phyloP scores from a whole-genome alignment of 1,139 yeast genomes.

The Kurtzmaniella quercitrusa region DNA sequence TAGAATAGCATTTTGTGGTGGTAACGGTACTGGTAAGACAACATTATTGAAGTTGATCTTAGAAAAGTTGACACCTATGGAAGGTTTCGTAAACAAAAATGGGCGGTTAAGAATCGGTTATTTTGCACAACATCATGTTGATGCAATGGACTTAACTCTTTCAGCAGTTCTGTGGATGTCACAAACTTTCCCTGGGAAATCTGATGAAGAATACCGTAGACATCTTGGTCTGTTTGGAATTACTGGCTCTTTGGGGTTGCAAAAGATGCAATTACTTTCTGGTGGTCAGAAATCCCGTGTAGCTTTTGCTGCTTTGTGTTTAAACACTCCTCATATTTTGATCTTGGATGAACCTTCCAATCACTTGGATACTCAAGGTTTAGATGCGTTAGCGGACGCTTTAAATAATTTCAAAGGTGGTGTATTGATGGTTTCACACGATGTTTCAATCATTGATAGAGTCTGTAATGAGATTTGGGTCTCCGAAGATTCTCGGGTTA shows the following conservation, averaged over 20 bases:
- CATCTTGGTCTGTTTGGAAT: conserved; percentile 97
- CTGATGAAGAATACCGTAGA: conserved; percentile 96
- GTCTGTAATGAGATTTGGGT: conserved; percentile 96
- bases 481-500: conserved; percentile 78
- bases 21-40: conserved; percentile 99
- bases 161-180: conserved; percentile 97
- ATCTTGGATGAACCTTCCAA: conserved; percentile 97
- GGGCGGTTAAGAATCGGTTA: conserved; percentile 91
- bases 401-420: conserved; percentile 89
- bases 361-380: conserved; percentile 96
- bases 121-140: conserved; percentile 99
- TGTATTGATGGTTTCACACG: conserved; percentile 95
- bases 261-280: conserved; percentile 82
- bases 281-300: conserved; percentile 99
- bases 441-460: conserved; percentile 79
- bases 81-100: conserved; percentile 74
- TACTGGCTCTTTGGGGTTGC: conserved; percentile 89
- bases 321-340: conserved; percentile 86
- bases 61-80: conserved; percentile 68
- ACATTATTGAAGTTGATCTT: conserved; percentile 82
- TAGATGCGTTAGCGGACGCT: conserved; percentile 92
- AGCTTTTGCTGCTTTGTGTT: conserved; percentile 92
- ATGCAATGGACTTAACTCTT: conserved; percentile 85
- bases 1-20: conserved; percentile 95
- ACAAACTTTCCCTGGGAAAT: conserved; percentile 81